Evolutionary conservation across 2,329 filamentous ascomycete species (phyloP), one percentile per base, ranked within the genome.

Genomic region (Gliomastix tumulicola): DNA sequence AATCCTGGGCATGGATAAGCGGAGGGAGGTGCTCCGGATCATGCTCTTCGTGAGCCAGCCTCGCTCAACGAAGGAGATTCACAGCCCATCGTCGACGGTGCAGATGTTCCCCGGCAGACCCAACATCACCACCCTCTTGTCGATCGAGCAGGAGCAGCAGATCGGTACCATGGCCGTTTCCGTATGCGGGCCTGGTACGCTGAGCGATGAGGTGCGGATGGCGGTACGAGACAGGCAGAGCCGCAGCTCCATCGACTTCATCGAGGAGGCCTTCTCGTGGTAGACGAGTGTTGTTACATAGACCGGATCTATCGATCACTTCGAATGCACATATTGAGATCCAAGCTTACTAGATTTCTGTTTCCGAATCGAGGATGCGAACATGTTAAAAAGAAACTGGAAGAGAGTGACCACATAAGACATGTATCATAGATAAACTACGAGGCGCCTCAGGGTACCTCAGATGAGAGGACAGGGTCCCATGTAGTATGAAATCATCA

Each of bases 31-130:
- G 36, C 69, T 89, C 37, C 79, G 81, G 46, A 84, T 89, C 56
- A 76, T 87, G 64, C 74, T 89, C 37, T 89, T 88, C 56, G 81
- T 89, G 48, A 86, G 79, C 45, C 69, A 83, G 39, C 84, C 82
- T 6, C 70, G 82, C 28, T 84, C 79, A 33, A 87, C 80, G 32
- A 88, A 87, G 66, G 84, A 88, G 59, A 88, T 88, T 37, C 82
- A 87, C 65, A 84, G 79, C 47, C 84, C 84, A 3, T 83, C 77
- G 23, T 74, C 80, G 2, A 87, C 81, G 15, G 84, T 90, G 11
- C 84, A 88, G 56, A 89, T 89, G 84, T 88, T 88, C 68, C 84
- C 84, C 5, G 84, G 84, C 13, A 71, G 83, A 47, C 83, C 83
- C 15, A 86, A 88, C 55, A 79, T 87, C 36, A 74, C 81, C 44